Evolutionary conservation across 257 asterid species (phyloP).

Genomic region (Verbascum thapsus): DNA sequence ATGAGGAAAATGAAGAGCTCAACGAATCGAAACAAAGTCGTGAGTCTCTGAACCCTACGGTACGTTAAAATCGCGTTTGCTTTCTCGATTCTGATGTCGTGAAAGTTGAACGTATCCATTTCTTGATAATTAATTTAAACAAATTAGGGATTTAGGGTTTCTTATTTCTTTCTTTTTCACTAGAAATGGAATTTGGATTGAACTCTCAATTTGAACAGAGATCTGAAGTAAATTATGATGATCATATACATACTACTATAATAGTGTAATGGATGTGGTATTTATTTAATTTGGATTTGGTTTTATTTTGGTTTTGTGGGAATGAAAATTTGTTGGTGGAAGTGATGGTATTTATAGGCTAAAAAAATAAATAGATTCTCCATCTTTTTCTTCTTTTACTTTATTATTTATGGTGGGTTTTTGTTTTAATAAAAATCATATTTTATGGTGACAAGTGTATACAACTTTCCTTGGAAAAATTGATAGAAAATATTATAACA

Average conservation of each 20-base stretch:
- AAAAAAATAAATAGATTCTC: conserved; percentile 33
- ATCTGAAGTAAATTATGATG: conserved; percentile 20
- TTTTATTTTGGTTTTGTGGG: conserved; percentile 19
- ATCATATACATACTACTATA: too few species aligned
- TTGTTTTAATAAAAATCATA: too few species aligned
- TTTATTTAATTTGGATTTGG: neutral
- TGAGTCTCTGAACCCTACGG: conserved; percentile 30
- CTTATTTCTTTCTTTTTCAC: too few species aligned
- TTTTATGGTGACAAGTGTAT: neutral
- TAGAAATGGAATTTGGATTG: too few species aligned
- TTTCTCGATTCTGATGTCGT: conserved; percentile 46
- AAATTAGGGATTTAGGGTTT: too few species aligned
- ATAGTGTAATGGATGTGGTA: neutral
- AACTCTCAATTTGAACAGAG: too few species aligned
- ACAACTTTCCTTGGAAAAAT: too few species aligned
- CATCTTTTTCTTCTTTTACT: neutral
- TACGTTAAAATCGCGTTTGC: conserved; percentile 34
- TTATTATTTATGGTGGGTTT: conserved; percentile 14
- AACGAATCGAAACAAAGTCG: conserved; percentile 38
- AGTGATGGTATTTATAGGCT: conserved; percentile 45
- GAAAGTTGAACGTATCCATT: conserved; percentile 47
- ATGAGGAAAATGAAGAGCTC: conserved; percentile 41
- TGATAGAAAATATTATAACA: too few species aligned
- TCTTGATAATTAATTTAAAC: neutral
- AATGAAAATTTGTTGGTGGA: conserved; percentile 28